These are phyloP conservation scores for Venturia asperata DNA, from an alignment of 2,329 filamentous ascomycete genomes.

Conservation along the genomic window DNA sequence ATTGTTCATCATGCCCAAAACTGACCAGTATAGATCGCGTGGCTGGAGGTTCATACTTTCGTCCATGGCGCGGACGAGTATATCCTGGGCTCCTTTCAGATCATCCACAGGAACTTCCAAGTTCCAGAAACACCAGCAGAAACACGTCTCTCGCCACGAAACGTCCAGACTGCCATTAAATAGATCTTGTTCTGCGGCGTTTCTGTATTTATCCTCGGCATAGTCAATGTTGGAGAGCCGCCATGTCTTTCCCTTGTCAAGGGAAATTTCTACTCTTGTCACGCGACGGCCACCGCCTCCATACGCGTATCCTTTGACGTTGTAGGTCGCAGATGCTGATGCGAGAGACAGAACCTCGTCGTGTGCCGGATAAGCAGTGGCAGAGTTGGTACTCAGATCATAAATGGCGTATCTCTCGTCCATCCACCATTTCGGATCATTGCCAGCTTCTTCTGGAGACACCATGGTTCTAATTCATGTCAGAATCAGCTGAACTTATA, in stretches of 20 bases:
- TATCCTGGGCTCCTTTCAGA: conserved; percentile 58
- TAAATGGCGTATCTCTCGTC: conserved; percentile 92
- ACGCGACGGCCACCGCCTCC: conserved; percentile 78
- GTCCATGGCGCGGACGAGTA: conserved; percentile 83
- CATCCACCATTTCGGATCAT: conserved; percentile 69
- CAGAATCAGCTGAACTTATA: conserved; percentile 15
- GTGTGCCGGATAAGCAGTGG: conserved; percentile 71
- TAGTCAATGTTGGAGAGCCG: conserved; percentile 69
- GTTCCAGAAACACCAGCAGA: conserved; percentile 93
- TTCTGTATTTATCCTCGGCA: conserved; percentile 76
- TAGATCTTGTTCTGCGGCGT: conserved; percentile 54
- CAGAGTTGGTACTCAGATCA: conserved; percentile 82
- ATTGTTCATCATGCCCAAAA: conserved; percentile 97
- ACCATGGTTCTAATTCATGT: conserved; percentile 56
- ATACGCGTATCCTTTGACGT: conserved; percentile 75
- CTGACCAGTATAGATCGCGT: conserved; percentile 92
- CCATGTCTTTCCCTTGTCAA: conserved; percentile 80
- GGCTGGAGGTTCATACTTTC: conserved; percentile 82
- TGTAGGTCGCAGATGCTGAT: conserved; percentile 50
- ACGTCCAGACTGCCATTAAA: conserved; percentile 75
- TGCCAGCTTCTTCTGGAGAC: conserved; percentile 69
- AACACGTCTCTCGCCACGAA: conserved; percentile 71
- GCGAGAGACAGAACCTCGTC: conserved; percentile 56
- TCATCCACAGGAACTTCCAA: conserved; percentile 58
- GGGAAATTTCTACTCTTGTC: conserved; percentile 72